Conservation (phyloP, 345 rosid species). For the Salix koriyanagi region DNA sequence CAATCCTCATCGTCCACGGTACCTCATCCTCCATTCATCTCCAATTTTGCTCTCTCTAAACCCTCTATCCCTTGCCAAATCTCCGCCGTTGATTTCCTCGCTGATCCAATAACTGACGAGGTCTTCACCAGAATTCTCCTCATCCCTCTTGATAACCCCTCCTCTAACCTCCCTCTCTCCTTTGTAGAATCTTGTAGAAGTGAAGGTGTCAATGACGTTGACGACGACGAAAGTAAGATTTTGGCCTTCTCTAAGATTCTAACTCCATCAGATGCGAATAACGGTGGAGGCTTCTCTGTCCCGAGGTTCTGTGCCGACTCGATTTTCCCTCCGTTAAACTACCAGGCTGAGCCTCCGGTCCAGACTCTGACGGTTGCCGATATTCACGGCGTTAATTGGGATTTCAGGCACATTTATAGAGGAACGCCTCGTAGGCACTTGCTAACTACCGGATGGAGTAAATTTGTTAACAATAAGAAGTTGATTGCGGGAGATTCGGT, state of each 20-base stretch:
- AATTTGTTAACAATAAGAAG: slow-evolving; percentile 80
- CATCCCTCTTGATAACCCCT: slow-evolving; percentile 14
- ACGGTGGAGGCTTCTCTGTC: slow-evolving; percentile 95
- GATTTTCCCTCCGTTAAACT: slow-evolving; percentile 74
- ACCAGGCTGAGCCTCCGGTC: slow-evolving; percentile 71
- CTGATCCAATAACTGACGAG: slow-evolving; percentile 74
- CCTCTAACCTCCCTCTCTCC: background rate
- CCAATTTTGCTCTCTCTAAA: slow-evolving; percentile 22
- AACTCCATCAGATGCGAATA: slow-evolving; percentile 90
- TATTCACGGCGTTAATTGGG: slow-evolving; percentile 65
- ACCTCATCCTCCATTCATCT: background rate
- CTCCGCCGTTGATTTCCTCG: slow-evolving; percentile 50
- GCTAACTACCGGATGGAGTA: slow-evolving; percentile 95
- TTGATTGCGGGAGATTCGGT: slow-evolving; percentile 86
- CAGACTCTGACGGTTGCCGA: slow-evolving; percentile 68
- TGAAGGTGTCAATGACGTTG: slow-evolving; percentile 23
- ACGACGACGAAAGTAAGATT: slow-evolving; percentile 34
- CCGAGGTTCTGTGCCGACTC: slow-evolving; percentile 90
- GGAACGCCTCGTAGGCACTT: slow-evolving; percentile 89
- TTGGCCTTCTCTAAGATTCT: slow-evolving; percentile 62
- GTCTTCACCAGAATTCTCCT: slow-evolving; percentile 55
- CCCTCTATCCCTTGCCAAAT: slow-evolving; percentile 44
- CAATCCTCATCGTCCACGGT: slow-evolving; percentile 39
- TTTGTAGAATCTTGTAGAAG: slow-evolving; percentile 10
- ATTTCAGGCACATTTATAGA: slow-evolving; percentile 78